Evolutionary conservation across 2,329 filamentous ascomycete genomes (phyloP).

Genomic region (Coniochaeta sp.): DNA sequence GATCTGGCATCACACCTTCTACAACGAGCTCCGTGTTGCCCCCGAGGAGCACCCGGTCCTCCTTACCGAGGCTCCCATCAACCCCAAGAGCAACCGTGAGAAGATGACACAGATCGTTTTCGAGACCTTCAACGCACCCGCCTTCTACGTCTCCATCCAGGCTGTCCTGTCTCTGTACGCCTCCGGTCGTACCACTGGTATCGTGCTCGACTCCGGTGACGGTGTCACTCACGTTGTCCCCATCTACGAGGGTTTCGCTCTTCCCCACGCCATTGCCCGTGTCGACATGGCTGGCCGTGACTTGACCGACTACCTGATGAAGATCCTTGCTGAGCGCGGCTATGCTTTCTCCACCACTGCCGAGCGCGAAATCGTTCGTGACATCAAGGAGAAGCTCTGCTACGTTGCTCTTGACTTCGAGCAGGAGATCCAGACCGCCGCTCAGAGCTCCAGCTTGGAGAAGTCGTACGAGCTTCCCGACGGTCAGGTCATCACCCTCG

Average conservation of each 20-base stretch:
- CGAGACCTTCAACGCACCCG: constrained; percentile 99
- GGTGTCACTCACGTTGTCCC: constrained; percentile 99
- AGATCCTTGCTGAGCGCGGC: constrained; percentile 98
- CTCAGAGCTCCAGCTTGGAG: constrained; percentile 97
- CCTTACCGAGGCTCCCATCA: constrained; percentile 98
- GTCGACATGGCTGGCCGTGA: constrained; percentile 99
- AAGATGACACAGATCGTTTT: constrained; percentile 99
- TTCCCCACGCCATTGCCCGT: constrained; percentile 99
- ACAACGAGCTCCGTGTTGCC: constrained; percentile 99
- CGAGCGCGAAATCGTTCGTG: constrained; percentile 99
- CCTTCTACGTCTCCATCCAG: constrained; percentile 99
- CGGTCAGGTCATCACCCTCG: constrained; percentile 98
- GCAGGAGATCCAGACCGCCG: constrained; percentile 99
- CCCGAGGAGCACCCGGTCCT: constrained; percentile 99
- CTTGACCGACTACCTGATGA: constrained; percentile 99
- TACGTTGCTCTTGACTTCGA: constrained; percentile 99
- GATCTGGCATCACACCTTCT: constrained; percentile 99
- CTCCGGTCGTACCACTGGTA: constrained; percentile 99
- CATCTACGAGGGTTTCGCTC: constrained; percentile 99
- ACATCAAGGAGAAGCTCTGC: constrained; percentile 99
- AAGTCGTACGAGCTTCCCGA: constrained; percentile 99
- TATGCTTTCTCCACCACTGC: constrained; percentile 99
- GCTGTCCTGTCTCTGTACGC: constrained; percentile 98
- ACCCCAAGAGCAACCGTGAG: constrained; percentile 99
- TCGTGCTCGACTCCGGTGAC: constrained; percentile 99